Evolutionary conservation across 768 basidiomycete species (phyloP), one percentile per base, ranked within the genome.

Genomic region (Suillus variegatus): DNA sequence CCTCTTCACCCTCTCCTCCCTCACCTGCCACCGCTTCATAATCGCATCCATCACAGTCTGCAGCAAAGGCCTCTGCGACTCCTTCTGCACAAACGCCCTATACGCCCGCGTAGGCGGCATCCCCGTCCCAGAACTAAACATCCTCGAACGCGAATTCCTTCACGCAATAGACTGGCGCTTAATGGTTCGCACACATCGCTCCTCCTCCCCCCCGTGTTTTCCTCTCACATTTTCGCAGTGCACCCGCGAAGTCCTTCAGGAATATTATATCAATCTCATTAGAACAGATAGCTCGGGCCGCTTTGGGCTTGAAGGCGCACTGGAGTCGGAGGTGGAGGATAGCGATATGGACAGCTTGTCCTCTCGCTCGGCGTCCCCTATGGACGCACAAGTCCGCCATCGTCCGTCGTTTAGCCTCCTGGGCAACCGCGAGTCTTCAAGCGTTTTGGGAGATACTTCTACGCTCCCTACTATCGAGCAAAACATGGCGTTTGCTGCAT

Each of bases 51-150:
- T 98, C 76, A 88, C 93, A 38, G 94, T 95, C 65, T 91, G 94
- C 67, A 92, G 89, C 81, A 99, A 99, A 79, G 94, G 95, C 0
- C 88, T 98, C 54, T 96, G 93, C 78, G 97, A 99, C 80, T 87
- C 89, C 22, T 99, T 99, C 77, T 97, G 93, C 80, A 94, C 93
- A 57, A 99, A 99, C 77, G 87, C 85, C 64, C 88, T 96, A 73
- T 99, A 99, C 79, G 94, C 97, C 69, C 92, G 91, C 78, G 96
- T 99, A 40, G 97, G 97, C 71, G 97, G 97, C 64, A 94, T 98
- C 75, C 88, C 92, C 68, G 84, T 95, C 58, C 83, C 85, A 66
- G 97, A 99, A 80, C 87, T 99, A 77, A 97, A 98, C 80, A 82
- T 93, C 72, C 87, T 99, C 67, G 97, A 99, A 81, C 84, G 93